Evolutionary conservation across 192 early-diverging fungal genomes (phyloP), one percentile per base, ranked within the genome.

Genomic region (Geranomyces michiganensis): DNA sequence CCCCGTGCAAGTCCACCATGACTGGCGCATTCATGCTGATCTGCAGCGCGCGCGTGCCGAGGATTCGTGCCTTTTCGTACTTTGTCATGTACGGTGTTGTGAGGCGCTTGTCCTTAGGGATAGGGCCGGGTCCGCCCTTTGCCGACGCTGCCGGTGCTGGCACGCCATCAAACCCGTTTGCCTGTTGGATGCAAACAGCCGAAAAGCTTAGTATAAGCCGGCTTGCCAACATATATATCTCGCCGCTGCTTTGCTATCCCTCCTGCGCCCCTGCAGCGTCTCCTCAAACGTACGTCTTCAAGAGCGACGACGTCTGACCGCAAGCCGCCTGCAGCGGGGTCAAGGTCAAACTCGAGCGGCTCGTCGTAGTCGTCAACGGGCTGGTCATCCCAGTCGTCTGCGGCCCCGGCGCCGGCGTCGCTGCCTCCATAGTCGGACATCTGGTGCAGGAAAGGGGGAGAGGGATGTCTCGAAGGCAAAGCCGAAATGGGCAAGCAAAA

Each of bases 11-110:
- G 75, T 96, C 93, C 19, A 96, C 93, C 84, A 96, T 90, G n/a
- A 96, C 91, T 24, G 95, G 97, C n/a, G 97, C 97, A 79, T 96
- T 99, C 91, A 99, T 94, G 82, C 90, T 92, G 71, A 99, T 94
- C 77, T 99, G 95, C 72, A 97, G 87, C 4, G 97, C 97, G 29
- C 97, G 88, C 13, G 95, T 94, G 46, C 81, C 81, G 31, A 79
- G 76, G 21, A 79, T 70, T 19, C 77, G 51, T 12, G 81, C 77
- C 55, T 92, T 90, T 81, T 99, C 97, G 82, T 99, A 99, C 76
- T 96, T 97, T 60, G 97, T 99, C 93, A 99, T 94, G 79, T 96
- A 99, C 32, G 97, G 95, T 26, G 97, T 97, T 13, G 97, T 97
- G 58, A 92, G 89, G 70, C 90, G 90, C 73, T 94, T 47, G 26